Evolutionary conservation across 2,329 filamentous ascomycete genomes (phyloP).

Genomic region (Sphaceloma murrayae): DNA sequence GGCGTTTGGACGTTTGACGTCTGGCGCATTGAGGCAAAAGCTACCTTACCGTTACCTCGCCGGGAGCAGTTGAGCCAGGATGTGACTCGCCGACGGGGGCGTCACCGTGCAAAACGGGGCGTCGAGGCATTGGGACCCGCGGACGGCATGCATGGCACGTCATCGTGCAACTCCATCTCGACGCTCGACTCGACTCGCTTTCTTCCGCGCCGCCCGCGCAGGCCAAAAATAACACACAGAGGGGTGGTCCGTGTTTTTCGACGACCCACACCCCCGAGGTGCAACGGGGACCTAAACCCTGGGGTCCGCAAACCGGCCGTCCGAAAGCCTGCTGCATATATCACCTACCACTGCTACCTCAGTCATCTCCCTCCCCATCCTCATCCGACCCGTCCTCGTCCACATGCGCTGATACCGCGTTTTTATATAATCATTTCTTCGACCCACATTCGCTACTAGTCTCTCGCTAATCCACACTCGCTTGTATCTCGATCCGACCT

Average conservation of each 20-base stretch:
- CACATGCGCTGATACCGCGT: conserved; percentile 13
- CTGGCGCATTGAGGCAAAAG: too few relatives aligned
- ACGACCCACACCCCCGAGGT: conserved; percentile 3
- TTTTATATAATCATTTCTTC: conserved; percentile 16
- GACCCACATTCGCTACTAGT: conserved; percentile 14
- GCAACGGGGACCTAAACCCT: conserved; percentile 9
- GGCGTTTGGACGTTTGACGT: too few relatives aligned
- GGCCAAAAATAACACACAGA: conserved; percentile 16
- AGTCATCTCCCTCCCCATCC: not conserved
- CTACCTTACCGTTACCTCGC: too few relatives aligned
- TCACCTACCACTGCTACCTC: conserved; percentile 14
- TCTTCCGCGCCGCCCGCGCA: too few relatives aligned
- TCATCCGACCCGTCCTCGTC: conserved; percentile 7
- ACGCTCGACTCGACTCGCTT: too few relatives aligned
- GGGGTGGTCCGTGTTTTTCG: not conserved
- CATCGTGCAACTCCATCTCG: too few relatives aligned
- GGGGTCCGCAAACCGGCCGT: not conserved
- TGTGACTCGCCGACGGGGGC: conserved; percentile 13
- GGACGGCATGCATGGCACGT: too few relatives aligned
- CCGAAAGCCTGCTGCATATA: conserved; percentile 11
- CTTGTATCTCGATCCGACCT: too few relatives aligned
- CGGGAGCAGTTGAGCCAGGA: conserved; percentile 7
- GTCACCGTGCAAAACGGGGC: not conserved
- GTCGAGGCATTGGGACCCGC: too few relatives aligned
- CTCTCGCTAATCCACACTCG: conserved; percentile 16